A percentile compares a stretch with the other conserved stretches of the same genome.
These are phyloP conservation scores for Penstemon davidsonii DNA, from an alignment of 257 asterid species.

Conservation along the genomic window DNA sequence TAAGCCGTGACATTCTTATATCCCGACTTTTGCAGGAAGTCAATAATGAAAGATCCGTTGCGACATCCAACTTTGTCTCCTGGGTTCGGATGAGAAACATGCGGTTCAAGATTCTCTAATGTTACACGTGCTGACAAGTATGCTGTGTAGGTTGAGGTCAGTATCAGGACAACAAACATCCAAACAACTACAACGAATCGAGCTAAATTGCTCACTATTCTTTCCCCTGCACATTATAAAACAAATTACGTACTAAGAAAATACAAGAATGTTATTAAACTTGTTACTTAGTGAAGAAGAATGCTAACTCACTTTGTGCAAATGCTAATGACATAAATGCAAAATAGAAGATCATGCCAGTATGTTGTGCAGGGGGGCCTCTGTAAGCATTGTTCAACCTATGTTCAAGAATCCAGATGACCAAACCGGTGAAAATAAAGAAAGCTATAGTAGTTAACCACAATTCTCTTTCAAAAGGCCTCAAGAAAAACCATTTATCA, in stretches of 20 bases:
- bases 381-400: conserved; percentile 29
- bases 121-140: conserved; percentile 36
- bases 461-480: conserved; percentile 24
- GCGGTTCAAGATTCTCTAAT: conserved; percentile 25
- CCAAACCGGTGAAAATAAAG: conserved; percentile 26
- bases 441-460: conserved; percentile 27
- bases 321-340: conserved; percentile 33
- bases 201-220: conserved; percentile 35
- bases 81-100: conserved; percentile 22
- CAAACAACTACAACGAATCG: conserved; percentile 37
- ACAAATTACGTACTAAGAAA: background rate
- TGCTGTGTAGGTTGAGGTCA: conserved; percentile 37
- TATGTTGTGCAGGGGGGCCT: conserved; percentile 27
- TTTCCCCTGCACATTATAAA: conserved; percentile 33
- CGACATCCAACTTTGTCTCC: conserved; percentile 36
- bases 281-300: no score
- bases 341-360: conserved; percentile 34
- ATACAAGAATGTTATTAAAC: no score
- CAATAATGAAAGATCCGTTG: conserved; percentile 36
- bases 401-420: conserved; percentile 41
- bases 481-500: conserved; percentile 29
- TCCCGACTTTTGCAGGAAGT: conserved; percentile 23
- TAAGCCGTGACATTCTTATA: conserved; percentile 29
- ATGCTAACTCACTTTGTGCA: conserved; percentile 35
- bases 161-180: conserved; percentile 40